A percentile compares a stretch with the other conserved stretches of the same genome.
Evolutionary conservation across 768 basidiomycete genomes (phyloP).

Genomic region (Aureoboletus auriporus): DNA sequence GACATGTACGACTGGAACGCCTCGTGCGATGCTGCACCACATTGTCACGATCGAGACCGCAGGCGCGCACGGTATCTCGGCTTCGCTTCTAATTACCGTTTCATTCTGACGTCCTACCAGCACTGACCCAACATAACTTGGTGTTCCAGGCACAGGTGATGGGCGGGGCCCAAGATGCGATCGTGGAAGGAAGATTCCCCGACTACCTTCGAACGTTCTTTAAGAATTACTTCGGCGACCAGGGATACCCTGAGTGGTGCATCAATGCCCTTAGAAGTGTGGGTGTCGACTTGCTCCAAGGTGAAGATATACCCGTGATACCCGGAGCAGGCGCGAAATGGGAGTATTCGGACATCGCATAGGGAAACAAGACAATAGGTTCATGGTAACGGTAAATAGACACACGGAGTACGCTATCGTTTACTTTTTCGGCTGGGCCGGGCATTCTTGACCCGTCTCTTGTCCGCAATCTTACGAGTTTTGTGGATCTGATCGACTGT

Average conservation of each 20-base stretch:
- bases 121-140: constrained; percentile 78
- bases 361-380: constrained; percentile 1
- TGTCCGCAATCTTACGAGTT: constrained; percentile 59
- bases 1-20: constrained; percentile 65
- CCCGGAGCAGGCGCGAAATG: constrained; percentile 69
- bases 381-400: constrained; percentile 1
- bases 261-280: constrained; percentile 80
- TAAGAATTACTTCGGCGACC: constrained; percentile 65
- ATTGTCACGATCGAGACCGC: constrained; percentile 76
- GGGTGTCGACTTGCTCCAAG: constrained; percentile 76
- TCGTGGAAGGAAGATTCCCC: constrained; percentile 74
- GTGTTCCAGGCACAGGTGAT: constrained; percentile 85
- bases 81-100: constrained; percentile 15
- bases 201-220: constrained; percentile 76
- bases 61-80: constrained; percentile 70
- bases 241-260: constrained; percentile 87
- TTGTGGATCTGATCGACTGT: constrained; percentile 85
- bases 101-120: constrained; percentile 35
- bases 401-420: constrained; percentile 14
- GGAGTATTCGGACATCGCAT: constrained; percentile 61
- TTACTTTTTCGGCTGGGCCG: constrained; percentile 48
- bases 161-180: constrained; percentile 81
- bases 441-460: constrained; percentile 76
- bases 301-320: constrained; percentile 44
- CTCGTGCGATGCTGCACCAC: constrained; percentile 75